Conservation (phyloP, 208 protist species). For the Crithidia acanthocephali region DNA sequence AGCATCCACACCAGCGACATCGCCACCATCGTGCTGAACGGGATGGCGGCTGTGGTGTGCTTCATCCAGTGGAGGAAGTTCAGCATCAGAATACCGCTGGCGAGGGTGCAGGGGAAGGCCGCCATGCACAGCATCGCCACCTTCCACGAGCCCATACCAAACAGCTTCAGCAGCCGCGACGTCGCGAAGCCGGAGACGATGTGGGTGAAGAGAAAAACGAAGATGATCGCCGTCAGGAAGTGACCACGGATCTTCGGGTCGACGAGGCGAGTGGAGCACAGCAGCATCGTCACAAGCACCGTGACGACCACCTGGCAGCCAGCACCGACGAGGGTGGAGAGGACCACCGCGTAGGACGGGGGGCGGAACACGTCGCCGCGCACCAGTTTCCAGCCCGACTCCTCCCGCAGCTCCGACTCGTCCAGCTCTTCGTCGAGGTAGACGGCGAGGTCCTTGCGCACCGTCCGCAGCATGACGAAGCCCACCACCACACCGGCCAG, state of each 20-base stretch:
- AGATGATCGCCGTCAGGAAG: constrained; percentile 82
- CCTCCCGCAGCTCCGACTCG: constrained; percentile 30
- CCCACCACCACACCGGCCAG: constrained; percentile 27
- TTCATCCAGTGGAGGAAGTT: constrained; percentile 74
- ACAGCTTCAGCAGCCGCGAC: constrained; percentile 88
- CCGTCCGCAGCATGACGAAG: constrained; percentile 36
- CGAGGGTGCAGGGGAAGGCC: constrained; percentile 49
- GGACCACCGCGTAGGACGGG: constrained; percentile 68
- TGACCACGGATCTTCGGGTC: constrained; percentile 92
- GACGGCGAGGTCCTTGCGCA: constrained; percentile 40
- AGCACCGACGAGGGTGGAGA: constrained; percentile 89
- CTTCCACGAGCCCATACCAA: constrained; percentile 82
- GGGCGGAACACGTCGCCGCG: constrained; percentile 97
- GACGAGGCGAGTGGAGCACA: constrained; percentile 80
- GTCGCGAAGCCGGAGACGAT: constrained; percentile 89
- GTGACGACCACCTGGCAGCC: constrained; percentile 87
- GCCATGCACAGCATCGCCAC: constrained; percentile 60
- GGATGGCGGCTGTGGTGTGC: constrained; percentile 63
- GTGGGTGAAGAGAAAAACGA: constrained; percentile 68
- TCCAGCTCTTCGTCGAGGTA: constrained; percentile 38
- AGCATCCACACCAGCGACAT: constrained; percentile 82
- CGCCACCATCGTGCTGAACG: constrained; percentile 59
- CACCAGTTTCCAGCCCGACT: constrained; percentile 95
- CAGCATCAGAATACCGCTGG: constrained; percentile 52
- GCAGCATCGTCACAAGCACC: constrained; percentile 77